These are phyloP conservation scores for Dothistroma septosporum DNA, from an alignment of 2,329 filamentous ascomycete genomes.

Conservation along the genomic window DNA sequence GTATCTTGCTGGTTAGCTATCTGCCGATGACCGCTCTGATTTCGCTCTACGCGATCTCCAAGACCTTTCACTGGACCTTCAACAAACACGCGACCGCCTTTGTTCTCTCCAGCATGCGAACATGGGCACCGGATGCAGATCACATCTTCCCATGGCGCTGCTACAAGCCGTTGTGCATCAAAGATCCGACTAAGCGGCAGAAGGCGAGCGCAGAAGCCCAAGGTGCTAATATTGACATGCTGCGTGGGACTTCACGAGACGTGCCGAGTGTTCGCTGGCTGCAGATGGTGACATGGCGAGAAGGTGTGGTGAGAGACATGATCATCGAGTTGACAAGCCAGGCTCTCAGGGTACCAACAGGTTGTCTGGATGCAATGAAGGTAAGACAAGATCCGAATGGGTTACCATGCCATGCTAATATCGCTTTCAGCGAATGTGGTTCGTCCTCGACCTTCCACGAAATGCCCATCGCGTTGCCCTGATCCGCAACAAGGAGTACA, in stretches of 20 bases:
- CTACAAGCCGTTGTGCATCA: slow-evolving; percentile 56
- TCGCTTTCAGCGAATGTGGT: slow-evolving; percentile 61
- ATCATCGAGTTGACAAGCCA: slow-evolving; percentile 56
- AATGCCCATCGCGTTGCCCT: slow-evolving; percentile 53
- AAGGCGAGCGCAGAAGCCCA: slow-evolving; percentile 18
- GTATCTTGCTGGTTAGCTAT: slow-evolving; percentile 53
- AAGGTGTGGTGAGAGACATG: slow-evolving; percentile 58
- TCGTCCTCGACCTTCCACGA: slow-evolving; percentile 63
- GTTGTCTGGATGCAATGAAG: slow-evolving; percentile 26
- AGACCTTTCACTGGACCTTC: slow-evolving; percentile 58
- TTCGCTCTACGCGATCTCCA: slow-evolving; percentile 61
- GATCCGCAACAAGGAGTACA: slow-evolving; percentile 51
- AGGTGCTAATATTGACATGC: slow-evolving; percentile 13
- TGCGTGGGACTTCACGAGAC: slow-evolving; percentile 38
- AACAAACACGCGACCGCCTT: slow-evolving; percentile 57
- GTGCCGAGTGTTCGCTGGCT: slow-evolving; percentile 66
- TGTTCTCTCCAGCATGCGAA: slow-evolving; percentile 53
- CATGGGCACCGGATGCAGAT: slow-evolving; percentile 54
- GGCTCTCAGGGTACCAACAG: slow-evolving; percentile 46
- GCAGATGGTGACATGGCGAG: slow-evolving; percentile 59
- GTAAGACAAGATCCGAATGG: slow-evolving; percentile 2
- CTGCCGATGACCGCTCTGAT: slow-evolving; percentile 57
- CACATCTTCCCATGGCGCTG: slow-evolving; percentile 58
- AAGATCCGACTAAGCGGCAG: slow-evolving; percentile 49
- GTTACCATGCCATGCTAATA: background rate